Base-by-base conservation (phyloP, 2,329 filamentous ascomycete genomes). In the Ophiostoma populinum region DNA sequence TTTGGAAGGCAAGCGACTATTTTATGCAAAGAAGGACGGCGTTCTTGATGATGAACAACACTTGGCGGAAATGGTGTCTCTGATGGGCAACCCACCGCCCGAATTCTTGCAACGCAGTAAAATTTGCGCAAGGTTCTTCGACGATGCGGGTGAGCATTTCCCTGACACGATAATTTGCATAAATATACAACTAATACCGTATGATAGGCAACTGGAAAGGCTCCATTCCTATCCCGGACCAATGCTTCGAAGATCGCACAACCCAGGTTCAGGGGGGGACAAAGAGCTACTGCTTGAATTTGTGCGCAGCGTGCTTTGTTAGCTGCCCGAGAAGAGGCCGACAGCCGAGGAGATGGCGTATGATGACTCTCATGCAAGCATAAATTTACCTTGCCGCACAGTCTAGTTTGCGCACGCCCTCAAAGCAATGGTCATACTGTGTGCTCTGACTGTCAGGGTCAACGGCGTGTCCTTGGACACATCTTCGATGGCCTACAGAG, bases 341-440 rank as follows among this genome's bases (percentile, higher is more conserved):
- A 18, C 27, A 17, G 27, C 27, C 27, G 27, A 29, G 27, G 27
- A 29, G 15, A 18, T 29, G 27, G 27, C 27, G 18, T 29, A 29
- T 29, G 27, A 29, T 29, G 27, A 29, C 18, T 29, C 27, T 29
- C 16, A 29, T 29, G 27, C 27, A 29, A 17, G 27, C 27, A 29
- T 29, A 29, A 13, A 17, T 29, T 29, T 29, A 29, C 27, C 18
- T 29, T 29, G 25, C 25, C 6, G 7, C 27, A 29, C 27, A 29
- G 27, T 17, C 27, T 26, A 15, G 25, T 27, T 16, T 27, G 12
- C 25, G n/a, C n/a, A n/a, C n/a, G n/a, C n/a, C n/a, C n/a, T n/a
- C n/a, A n/a, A n/a, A n/a, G n/a, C n/a, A n/a, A n/a, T n/a, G n/a
- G n/a, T n/a, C n/a, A n/a, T n/a, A n/a, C n/a, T n/a, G n/a, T n/a